phyloP scores from a whole-genome alignment of 1,284 basidiomycete species.

The Butyriboletus appendiculatus region DNA sequence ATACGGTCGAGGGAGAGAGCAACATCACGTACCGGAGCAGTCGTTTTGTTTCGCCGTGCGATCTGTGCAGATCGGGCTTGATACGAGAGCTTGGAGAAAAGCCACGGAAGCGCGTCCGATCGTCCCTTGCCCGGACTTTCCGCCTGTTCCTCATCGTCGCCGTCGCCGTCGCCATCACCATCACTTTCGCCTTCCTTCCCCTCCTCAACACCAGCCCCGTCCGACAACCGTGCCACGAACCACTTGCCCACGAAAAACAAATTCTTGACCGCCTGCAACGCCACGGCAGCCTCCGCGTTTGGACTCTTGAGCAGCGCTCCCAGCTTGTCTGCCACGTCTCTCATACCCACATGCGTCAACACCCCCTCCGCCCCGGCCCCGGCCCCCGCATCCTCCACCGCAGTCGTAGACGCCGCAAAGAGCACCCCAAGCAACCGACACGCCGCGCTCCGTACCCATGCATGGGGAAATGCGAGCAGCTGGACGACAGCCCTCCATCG shows the following conservation, averaged over 20 bases:
- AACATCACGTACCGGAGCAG: conserved; percentile 40
- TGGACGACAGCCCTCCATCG: conserved; percentile 66
- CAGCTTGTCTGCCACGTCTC: conserved; percentile 75
- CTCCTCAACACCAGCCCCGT: not conserved
- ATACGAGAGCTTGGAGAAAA: conserved; percentile 93
- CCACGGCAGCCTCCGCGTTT: conserved; percentile 75
- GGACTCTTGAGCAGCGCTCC: conserved; percentile 83
- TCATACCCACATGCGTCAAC: conserved; percentile 56
- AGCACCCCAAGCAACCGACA: conserved; percentile 77
- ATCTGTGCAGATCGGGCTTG: conserved; percentile 79
- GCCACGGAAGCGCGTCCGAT: conserved; percentile 81
- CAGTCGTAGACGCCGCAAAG: conserved; percentile 48
- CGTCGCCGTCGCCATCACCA: conserved; percentile 17
- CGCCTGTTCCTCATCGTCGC: conserved; percentile 16
- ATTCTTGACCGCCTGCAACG: conserved; percentile 92
- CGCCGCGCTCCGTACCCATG: conserved; percentile 89
- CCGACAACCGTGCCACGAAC: conserved; percentile 48
- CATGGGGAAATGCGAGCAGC: conserved; percentile 88
- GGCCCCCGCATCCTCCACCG: conserved; percentile 9
- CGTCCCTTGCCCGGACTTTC: conserved; percentile 32
- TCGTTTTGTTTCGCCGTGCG: conserved; percentile 56
- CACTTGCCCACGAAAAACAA: conserved; percentile 89
- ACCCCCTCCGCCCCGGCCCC: conserved; percentile 19
- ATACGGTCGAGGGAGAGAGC: not conserved
- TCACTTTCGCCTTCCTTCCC: conserved; percentile 18